Percentiles rank a stretch among this genome's conserved stretches.
phyloP scores from a whole-genome alignment of 805 yeast genomes.

The Candida multigemmis region DNA sequence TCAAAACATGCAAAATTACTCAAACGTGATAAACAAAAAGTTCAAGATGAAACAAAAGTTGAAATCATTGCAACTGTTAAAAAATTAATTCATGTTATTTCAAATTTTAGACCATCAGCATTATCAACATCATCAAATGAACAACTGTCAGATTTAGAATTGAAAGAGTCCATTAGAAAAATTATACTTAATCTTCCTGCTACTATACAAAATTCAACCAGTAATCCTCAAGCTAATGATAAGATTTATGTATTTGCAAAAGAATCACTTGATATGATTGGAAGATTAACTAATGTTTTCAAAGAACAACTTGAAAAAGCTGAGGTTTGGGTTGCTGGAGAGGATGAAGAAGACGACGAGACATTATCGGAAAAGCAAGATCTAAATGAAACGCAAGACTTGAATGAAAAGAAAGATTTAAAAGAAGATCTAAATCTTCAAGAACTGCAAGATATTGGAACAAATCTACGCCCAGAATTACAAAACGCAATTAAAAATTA shows the following conservation, averaged over 20 bases:
- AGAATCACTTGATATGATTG: constrained; percentile 83
- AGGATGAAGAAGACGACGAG: no score
- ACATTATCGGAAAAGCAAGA: no score
- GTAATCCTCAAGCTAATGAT: constrained; percentile 35
- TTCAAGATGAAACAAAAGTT: constrained; percentile 43
- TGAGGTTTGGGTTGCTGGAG: constrained; percentile 66
- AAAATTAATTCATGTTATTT: constrained; percentile 77
- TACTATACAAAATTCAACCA: constrained; percentile 7
- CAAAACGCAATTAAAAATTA: no score
- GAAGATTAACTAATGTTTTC: constrained; percentile 73
- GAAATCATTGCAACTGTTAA: constrained; percentile 86
- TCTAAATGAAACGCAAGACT: no score
- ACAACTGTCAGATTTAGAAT: constrained; percentile 10
- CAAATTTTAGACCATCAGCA: constrained; percentile 56
- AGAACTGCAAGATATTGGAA: no score
- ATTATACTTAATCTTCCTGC: constrained; percentile 66
- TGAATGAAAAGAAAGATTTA: no score
- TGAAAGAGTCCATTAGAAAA: constrained; percentile 69
- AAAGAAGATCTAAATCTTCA: no score
- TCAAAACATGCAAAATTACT: constrained; percentile 4
- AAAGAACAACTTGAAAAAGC: constrained; percentile 80
- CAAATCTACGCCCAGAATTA: no score
- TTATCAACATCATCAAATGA: constrained; percentile 40
- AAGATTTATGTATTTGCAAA: constrained; percentile 75
- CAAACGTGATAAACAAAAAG: constrained; percentile 1